Percentiles rank a stretch among this genome's conserved stretches.
Conservation (phyloP, 768 basidiomycete genomes). For the Polyporus arcularius region DNA sequence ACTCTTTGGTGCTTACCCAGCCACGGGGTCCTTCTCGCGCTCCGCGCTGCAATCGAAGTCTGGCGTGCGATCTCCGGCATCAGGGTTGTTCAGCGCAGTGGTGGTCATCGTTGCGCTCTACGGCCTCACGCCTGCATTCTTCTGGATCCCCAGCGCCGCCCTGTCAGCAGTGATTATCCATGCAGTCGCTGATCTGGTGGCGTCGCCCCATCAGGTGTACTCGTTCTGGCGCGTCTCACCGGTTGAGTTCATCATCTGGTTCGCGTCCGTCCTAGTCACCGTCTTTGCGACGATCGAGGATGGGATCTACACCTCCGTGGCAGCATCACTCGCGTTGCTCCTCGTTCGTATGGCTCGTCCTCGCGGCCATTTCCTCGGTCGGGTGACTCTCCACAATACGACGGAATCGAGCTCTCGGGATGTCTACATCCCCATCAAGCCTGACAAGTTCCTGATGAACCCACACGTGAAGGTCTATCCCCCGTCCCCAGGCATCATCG, state of each 20-base stretch:
- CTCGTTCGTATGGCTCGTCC: conserved; percentile 86
- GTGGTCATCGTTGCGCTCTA: conserved; percentile 93
- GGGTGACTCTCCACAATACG: conserved; percentile 46
- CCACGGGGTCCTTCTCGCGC: conserved; percentile 96
- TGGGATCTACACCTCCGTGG: conserved; percentile 85
- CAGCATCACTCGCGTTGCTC: conserved; percentile 77
- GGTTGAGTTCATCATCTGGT: conserved; percentile 87
- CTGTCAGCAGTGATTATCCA: conserved; percentile 93
- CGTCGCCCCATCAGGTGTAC: conserved; percentile 79
- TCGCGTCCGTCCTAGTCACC: conserved; percentile 82
- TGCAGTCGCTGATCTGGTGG: conserved; percentile 84
- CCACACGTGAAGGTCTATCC: conserved; percentile 70
- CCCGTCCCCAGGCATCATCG: conserved; percentile 81
- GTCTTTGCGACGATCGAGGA: conserved; percentile 90
- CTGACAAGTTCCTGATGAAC: conserved; percentile 60
- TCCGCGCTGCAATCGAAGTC: conserved; percentile 94
- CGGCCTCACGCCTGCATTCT: conserved; percentile 89
- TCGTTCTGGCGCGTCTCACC: conserved; percentile 92
- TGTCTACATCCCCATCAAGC: conserved; percentile 79
- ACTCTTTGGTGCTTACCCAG: conserved; percentile 88
- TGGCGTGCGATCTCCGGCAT: conserved; percentile 90
- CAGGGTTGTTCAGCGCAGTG: conserved; percentile 79
- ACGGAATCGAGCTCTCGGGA: conserved; percentile 54
- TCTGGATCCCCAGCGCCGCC: conserved; percentile 77
- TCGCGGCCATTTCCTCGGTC: conserved; percentile 87